Evolutionary conservation across 495 filamentous ascomycete species (phyloP), one percentile per base, ranked within the genome.

Genomic region (Tuber umbilicatum): DNA sequence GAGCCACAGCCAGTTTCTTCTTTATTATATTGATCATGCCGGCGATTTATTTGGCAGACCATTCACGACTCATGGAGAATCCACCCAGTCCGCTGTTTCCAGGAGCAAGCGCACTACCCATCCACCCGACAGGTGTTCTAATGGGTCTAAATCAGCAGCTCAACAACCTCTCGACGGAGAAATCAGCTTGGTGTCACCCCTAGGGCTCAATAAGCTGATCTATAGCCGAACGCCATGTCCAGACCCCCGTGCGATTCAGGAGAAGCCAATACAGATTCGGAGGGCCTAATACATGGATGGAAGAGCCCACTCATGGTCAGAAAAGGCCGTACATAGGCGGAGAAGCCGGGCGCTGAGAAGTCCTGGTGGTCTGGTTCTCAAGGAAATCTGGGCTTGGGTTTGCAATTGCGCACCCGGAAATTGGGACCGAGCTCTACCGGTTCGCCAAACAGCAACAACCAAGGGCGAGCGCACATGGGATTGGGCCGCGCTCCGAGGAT

Each of bases 401-500:
- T 31, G 55, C 55, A 31, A 64, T 64, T 64, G 27, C 55, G 19
- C 14, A 16, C 55, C n/a, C 27, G 55, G 27, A 17, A 6, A 64
- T 12, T 35, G 55, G 55, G 31, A 64, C 55, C 27, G 55, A 35
- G 27, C 27, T 64, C 27, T 64, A 64, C 12, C 27, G 9, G 14
- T 35, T 64, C 55, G 55, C 27, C 55, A 64, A 64, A 64, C 55
- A 64, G 55, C 55, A 64, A 35, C 17, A 27, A 27, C 19, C 55
- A 3, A 64, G 55, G 55, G 31, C 27, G 55, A 64, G 27, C 55
- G 55, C 55, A 64, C 23, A 64, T 64, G 55, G 55, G 55, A 64
- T 64, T 64, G 55, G 55, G 55, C 31, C 55, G 55, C 55, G 55
- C 55, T 64, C 55, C 55, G 55, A 55, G 50, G 50, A 64, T 64